A percentile compares a stretch with the other conserved stretches of the same genome.
These are phyloP conservation scores for Lactifluus rugatus DNA, from an alignment of 768 basidiomycete genomes.

Conservation along the genomic window DNA sequence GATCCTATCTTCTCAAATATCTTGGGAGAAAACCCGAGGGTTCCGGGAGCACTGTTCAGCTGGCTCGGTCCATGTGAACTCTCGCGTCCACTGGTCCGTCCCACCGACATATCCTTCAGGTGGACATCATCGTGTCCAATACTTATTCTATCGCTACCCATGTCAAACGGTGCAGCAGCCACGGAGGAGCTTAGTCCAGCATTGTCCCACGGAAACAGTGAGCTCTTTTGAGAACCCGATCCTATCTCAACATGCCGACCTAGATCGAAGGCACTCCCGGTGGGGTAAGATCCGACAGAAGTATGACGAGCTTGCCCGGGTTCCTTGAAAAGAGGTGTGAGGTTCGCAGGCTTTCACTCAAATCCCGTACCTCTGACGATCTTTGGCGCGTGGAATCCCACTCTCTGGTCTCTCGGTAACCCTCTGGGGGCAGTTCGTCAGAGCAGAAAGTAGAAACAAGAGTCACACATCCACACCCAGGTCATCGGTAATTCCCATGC, in stretches of 20 bases:
- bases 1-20: slow-evolving; percentile 29
- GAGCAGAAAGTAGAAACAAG: not conserved
- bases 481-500: not conserved
- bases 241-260: slow-evolving; percentile 30
- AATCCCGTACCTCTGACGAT: slow-evolving; percentile 48
- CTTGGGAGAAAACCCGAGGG: slow-evolving; percentile 42
- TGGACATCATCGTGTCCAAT: slow-evolving; percentile 44
- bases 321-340: slow-evolving; percentile 40
- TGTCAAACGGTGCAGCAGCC: slow-evolving; percentile 29
- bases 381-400: slow-evolving; percentile 28
- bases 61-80: slow-evolving; percentile 37
- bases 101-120: slow-evolving; percentile 41
- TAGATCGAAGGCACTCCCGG: slow-evolving; percentile 40
- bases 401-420: not conserved
- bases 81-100: slow-evolving; percentile 39
- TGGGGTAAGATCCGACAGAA: slow-evolving; percentile 45
- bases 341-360: not conserved
- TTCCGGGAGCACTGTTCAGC: slow-evolving; percentile 25
- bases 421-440: not conserved
- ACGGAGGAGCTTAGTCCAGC: slow-evolving; percentile 55
- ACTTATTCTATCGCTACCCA: slow-evolving; percentile 35
- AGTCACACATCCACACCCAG: not conserved
- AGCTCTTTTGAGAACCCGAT: slow-evolving; percentile 53
- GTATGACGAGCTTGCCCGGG: slow-evolving; percentile 76
- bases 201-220: slow-evolving; percentile 78